Percentiles rank a stretch among this genome's conserved stretches.
These are phyloP conservation scores for Loxodes magnus DNA, from an alignment of 73 alveolate genomes.

Conservation along the genomic window DNA sequence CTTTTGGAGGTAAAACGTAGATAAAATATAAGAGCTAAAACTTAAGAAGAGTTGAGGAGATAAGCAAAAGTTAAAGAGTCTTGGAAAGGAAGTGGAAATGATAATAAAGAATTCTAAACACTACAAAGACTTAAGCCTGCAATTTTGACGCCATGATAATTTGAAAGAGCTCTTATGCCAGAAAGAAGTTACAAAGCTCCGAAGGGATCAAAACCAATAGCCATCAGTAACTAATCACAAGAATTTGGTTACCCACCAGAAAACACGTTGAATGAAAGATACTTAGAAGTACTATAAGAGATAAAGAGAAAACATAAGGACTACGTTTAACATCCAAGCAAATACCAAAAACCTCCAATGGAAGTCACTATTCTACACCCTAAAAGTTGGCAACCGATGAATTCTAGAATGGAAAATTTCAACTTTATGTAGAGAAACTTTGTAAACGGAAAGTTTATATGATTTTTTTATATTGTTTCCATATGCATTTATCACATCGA, in stretches of 20 bases:
- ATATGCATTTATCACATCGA: too few species aligned
- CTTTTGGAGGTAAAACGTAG: not conserved
- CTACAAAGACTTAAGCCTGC: not conserved
- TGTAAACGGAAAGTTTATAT: too few species aligned
- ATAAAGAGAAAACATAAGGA: not conserved
- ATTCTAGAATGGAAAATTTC: too few species aligned
- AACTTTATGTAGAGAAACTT: too few species aligned
- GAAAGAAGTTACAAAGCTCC: slow-evolving; percentile 5
- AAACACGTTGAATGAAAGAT: not conserved
- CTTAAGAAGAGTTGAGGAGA: not conserved
- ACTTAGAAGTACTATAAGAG: not conserved
- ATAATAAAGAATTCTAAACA: not conserved
- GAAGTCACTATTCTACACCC: not conserved
- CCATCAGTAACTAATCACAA: not conserved
- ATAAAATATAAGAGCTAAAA: not conserved
- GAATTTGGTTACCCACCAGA: not conserved
- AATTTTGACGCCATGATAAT: not conserved
- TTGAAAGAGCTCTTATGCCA: not conserved
- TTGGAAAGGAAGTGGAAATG: not conserved
- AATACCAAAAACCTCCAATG: not conserved
- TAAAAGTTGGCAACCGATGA: too few species aligned
- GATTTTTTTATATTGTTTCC: too few species aligned
- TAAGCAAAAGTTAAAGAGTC: not conserved
- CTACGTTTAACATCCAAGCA: not conserved
- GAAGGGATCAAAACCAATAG: not conserved